Evolutionary conservation across 163 green algal species (phyloP), one percentile per base, ranked within the genome.

Genomic region (Chlorella variabilis): DNA sequence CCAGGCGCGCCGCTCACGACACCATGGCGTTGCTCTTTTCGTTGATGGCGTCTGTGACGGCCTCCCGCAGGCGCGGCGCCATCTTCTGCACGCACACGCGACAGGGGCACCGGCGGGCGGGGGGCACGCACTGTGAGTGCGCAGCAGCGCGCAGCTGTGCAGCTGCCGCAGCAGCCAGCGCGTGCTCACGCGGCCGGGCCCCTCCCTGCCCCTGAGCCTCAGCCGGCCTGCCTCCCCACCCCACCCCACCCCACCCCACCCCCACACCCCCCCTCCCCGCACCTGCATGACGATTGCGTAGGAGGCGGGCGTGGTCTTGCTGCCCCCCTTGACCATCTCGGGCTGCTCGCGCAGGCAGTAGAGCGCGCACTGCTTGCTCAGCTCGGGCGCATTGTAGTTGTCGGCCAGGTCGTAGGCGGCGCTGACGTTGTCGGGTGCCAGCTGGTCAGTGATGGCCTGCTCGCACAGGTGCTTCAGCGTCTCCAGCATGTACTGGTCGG

Each of bases 401-500:
- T 99, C 96, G 20, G 92, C 91, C 42, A 98, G 89, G 70, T 96
- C 91, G 79, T 94, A 98, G 0, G 92, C 91, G 29, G 88, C 85
- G 15, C 78, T 70, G 23, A 99, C 86, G 81, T 94, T 98, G n/a
- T 98, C 95, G 9, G 93, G 82, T 3, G 88, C 86, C 45, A 99
- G 91, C 61, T 76, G 49, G 67, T 91, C 77, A 25, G 90, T 86
- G 33, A 99, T 96, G 69, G 90, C 85, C 38, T 89, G 85, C 86
- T 99, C 96, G 82, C 96, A 99, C 59, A 97, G 91, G 68, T 89
- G 86, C 89, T 99, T 99, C 18, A 99, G 90, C 38, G 34, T 59
- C 38, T 97, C 94, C 62, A 98, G 86, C 88, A 98, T 91, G 87
- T 99, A 99, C 89, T 98, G 95, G 88, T 99, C 96, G 2, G 92